phyloP scores from a whole-genome alignment of 805 yeast species.

The Saccharomycopsis babjevae region DNA sequence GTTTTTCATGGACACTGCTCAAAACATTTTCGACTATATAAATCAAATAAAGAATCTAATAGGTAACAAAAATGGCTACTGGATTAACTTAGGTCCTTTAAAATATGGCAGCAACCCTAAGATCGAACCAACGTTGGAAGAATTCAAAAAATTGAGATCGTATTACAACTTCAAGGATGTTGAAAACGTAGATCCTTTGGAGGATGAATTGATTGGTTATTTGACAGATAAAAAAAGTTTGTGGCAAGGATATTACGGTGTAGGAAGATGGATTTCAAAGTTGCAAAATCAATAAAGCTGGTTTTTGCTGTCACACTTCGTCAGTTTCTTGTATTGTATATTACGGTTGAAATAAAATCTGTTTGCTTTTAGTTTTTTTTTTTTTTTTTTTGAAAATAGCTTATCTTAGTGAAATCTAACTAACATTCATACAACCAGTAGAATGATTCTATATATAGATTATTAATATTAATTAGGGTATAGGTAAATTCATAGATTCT shows the following conservation, averaged over 20 bases:
- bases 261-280: constrained; percentile 41
- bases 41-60: constrained; percentile 46
- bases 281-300: background rate
- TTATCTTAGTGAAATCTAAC: too few relatives aligned
- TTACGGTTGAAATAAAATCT: background rate
- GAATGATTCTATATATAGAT: background rate
- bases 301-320: background rate
- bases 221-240: constrained; percentile 54
- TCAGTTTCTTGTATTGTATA: background rate
- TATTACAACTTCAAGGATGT: constrained; percentile 55
- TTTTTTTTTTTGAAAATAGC: too few relatives aligned
- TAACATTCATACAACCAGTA: background rate
- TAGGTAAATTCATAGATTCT: background rate
- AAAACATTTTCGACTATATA: constrained; percentile 66
- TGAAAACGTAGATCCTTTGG: constrained; percentile 27
- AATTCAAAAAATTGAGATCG: constrained; percentile 42
- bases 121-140: constrained; percentile 67
- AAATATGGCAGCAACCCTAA: constrained; percentile 82
- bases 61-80: constrained; percentile 40
- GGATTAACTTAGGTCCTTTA: constrained; percentile 91
- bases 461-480: background rate
- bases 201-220: constrained; percentile 42
- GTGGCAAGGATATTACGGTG: constrained; percentile 74
- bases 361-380: background rate
- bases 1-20: constrained; percentile 89